Evolutionary conservation across 768 basidiomycete species (phyloP).

Genomic region (Auriculariales sp.): DNA sequence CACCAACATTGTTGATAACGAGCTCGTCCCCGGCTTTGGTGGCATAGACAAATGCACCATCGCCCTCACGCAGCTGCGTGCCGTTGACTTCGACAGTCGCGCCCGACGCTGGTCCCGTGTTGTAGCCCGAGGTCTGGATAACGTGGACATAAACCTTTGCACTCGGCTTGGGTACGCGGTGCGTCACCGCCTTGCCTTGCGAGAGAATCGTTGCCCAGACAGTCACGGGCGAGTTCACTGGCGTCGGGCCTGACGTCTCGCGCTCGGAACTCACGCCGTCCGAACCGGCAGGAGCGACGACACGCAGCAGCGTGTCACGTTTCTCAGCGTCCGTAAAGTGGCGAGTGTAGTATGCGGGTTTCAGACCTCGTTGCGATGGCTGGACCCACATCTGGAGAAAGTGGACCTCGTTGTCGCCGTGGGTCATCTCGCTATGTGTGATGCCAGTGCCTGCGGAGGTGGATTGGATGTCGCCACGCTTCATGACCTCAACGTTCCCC

Average conservation of each 20-base stretch:
- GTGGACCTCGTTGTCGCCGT: conserved; percentile 31
- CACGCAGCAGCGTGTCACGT: conserved; percentile 46
- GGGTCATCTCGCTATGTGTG: conserved; percentile 55
- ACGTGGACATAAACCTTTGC: conserved; percentile 72
- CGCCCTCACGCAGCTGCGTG: conserved; percentile 62
- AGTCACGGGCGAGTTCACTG: conserved; percentile 52
- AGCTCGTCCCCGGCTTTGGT: conserved; percentile 26
- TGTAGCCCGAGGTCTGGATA: conserved; percentile 75
- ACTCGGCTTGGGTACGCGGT: conserved; percentile 24
- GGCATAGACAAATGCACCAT: conserved; percentile 62
- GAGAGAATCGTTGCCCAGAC: conserved; percentile 68
- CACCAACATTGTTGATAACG: conserved; percentile 42
- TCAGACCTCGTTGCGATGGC: conserved; percentile 32
- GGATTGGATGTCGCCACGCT: conserved; percentile 81
- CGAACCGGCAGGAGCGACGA: conserved; percentile 61
- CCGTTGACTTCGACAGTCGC: conserved; percentile 39
- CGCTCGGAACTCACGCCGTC: conserved; percentile 45
- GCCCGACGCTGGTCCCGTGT: conserved; percentile 38
- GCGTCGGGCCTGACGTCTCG: conserved; percentile 67
- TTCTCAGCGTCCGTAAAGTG: conserved; percentile 78
- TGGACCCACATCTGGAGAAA: conserved; percentile 61
- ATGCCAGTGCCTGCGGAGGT: conserved; percentile 90
- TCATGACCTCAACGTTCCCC: conserved; percentile 80
- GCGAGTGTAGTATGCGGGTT: conserved; percentile 75
- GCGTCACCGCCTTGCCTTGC: conserved; percentile 34